Percentiles rank a stretch among this genome's conserved stretches.
Conservation (phyloP, 495 filamentous ascomycete species). For the Massariosphaeria phaeospora region DNA sequence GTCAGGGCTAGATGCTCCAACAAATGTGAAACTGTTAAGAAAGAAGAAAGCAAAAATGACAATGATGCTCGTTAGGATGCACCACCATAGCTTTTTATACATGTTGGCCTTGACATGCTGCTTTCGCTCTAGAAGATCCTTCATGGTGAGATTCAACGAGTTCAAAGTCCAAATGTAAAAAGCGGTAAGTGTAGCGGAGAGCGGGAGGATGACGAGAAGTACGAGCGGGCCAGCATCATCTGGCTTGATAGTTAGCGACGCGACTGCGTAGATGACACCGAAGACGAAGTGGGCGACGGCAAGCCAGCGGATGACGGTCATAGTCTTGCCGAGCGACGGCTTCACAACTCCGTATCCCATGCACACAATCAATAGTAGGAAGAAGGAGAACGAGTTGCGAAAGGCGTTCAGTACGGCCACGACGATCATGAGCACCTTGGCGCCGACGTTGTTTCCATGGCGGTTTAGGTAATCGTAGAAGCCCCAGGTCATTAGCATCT, state of each 20-base stretch:
- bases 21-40: slow-evolving; percentile 91
- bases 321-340: slow-evolving; percentile 83
- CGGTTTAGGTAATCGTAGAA: slow-evolving; percentile 96
- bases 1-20: slow-evolving; percentile 70
- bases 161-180: slow-evolving; percentile 99
- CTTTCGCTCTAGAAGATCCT: slow-evolving; percentile 88
- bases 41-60: slow-evolving; percentile 97
- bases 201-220: slow-evolving; percentile 89
- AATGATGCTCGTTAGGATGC: slow-evolving; percentile 82
- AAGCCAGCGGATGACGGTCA: slow-evolving; percentile 89
- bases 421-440: slow-evolving; percentile 80
- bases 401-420: slow-evolving; percentile 89
- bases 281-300: slow-evolving; percentile 92
- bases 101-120: slow-evolving; percentile 89
- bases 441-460: slow-evolving; percentile 74
- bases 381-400: slow-evolving; percentile 97
- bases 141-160: slow-evolving; percentile 88
- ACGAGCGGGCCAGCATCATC: slow-evolving; percentile 79
- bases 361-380: slow-evolving; percentile 95
- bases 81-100: slow-evolving; percentile 99
- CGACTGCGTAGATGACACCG: slow-evolving; percentile 86
- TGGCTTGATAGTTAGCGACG: slow-evolving; percentile 82
- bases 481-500: slow-evolving; percentile 97
- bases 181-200: slow-evolving; percentile 86
- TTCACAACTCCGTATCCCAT: slow-evolving; percentile 99